Evolutionary conservation across 2,329 filamentous ascomycete genomes (phyloP).

Genomic region (Westerdykella aurantiaca): DNA sequence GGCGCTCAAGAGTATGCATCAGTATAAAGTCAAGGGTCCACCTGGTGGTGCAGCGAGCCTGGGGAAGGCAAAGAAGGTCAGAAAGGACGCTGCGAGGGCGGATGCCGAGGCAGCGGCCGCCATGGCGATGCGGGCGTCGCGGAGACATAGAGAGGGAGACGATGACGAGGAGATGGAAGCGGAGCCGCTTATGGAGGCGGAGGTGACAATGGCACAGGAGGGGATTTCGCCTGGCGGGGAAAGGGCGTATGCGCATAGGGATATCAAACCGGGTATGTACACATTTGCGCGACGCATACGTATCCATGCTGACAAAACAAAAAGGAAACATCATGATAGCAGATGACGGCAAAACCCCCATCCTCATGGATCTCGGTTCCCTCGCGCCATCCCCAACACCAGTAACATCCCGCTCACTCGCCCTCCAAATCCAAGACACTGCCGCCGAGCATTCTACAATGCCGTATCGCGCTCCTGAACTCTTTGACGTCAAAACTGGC

Average conservation of each 20-base stretch:
- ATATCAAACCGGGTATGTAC: conserved; percentile 85
- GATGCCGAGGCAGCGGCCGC: conserved; percentile 45
- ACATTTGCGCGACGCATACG: not conserved
- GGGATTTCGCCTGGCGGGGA: conserved; percentile 63
- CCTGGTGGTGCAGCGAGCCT: conserved; percentile 47
- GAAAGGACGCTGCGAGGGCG: conserved; percentile 51
- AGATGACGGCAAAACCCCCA: conserved; percentile 79
- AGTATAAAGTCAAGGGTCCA: conserved; percentile 63
- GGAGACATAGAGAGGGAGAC: conserved; percentile 41
- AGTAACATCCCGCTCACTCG: conserved; percentile 83
- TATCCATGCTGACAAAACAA: not conserved
- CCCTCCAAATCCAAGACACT: conserved; percentile 86
- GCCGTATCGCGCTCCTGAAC: conserved; percentile 94
- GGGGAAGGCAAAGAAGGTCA: conserved; percentile 50
- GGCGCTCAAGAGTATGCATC: conserved; percentile 84
- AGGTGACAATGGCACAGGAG: conserved; percentile 62
- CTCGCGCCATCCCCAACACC: conserved; percentile 79
- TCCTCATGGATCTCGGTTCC: conserved; percentile 96
- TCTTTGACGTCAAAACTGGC: conserved; percentile 96
- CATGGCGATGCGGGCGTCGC: conserved; percentile 41
- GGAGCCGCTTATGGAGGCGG: conserved; percentile 75
- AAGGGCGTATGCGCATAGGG: conserved; percentile 84
- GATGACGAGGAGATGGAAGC: conserved; percentile 69
- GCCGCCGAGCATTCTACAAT: conserved; percentile 97
- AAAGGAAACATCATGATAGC: conserved; percentile 94